phyloP scores from a whole-genome alignment of 257 asterid species.

The Cordia subcordata region DNA sequence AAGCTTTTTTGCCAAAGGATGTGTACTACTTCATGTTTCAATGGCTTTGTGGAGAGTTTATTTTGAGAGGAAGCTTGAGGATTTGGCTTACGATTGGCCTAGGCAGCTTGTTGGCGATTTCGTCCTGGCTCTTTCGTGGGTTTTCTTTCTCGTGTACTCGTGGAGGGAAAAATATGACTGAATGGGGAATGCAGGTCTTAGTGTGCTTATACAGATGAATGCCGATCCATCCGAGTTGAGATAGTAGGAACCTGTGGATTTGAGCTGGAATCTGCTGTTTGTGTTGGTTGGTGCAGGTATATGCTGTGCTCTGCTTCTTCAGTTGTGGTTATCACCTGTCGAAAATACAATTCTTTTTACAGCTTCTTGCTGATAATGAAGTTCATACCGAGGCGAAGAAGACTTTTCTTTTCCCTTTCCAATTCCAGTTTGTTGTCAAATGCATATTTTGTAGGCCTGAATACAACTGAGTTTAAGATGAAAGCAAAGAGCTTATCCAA shows the following conservation, averaged over 20 bases:
- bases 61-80: constrained; percentile 68
- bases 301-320: background rate
- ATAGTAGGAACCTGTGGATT: too few relatives aligned
- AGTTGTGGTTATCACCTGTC: too few relatives aligned
- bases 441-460: background rate
- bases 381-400: background rate
- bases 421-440: background rate
- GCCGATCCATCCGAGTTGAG: too few relatives aligned
- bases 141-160: constrained; percentile 47
- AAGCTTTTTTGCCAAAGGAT: constrained; percentile 57
- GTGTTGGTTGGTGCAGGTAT: too few relatives aligned
- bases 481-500: background rate
- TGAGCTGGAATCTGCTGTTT: too few relatives aligned
- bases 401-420: background rate
- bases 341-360: too few relatives aligned
- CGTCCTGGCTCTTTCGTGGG: constrained; percentile 64
- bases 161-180: constrained; percentile 76
- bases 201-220: too few relatives aligned
- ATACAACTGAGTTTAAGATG: background rate
- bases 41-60: constrained; percentile 65
- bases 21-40: constrained; percentile 40
- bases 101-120: constrained; percentile 59
- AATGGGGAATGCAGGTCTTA: background rate
- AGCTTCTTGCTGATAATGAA: too few relatives aligned
- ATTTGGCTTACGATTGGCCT: constrained; percentile 64